phyloP scores from a whole-genome alignment of 139 green algal species.

The Haematococcus sp. region DNA sequence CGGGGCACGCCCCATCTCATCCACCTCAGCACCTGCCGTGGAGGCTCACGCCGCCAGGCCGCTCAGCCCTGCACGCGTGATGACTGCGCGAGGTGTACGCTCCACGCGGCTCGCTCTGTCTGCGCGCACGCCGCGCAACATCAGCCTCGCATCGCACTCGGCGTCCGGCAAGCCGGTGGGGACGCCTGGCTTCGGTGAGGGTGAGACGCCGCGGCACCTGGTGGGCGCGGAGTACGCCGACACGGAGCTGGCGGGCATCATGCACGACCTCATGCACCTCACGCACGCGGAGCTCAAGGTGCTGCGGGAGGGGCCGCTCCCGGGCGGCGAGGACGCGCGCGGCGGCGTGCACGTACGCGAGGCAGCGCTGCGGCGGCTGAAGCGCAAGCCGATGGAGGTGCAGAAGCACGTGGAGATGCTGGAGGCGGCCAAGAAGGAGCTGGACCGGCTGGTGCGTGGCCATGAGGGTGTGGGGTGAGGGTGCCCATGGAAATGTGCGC shows the following conservation, averaged over 20 bases:
- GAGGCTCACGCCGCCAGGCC: no score
- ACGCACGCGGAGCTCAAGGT: slow-evolving; percentile 20
- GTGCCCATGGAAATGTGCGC: background rate
- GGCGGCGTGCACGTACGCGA: slow-evolving; percentile 1
- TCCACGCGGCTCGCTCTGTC: no score
- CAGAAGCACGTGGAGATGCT: slow-evolving; percentile 31
- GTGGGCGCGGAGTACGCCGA: slow-evolving; percentile 15
- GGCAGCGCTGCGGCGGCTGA: slow-evolving; percentile 17
- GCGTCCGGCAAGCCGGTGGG: no score
- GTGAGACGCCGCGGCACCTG: slow-evolving; percentile 4
- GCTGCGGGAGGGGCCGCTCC: slow-evolving; percentile 17
- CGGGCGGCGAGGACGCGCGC: background rate
- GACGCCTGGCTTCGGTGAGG: no score
- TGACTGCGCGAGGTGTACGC: no score
- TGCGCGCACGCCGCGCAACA: no score
- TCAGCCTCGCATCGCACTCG: no score
- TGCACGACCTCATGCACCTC: slow-evolving; percentile 23
- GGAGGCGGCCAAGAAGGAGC: slow-evolving; percentile 21
- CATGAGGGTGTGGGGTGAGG: background rate
- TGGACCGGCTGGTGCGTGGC: slow-evolving; percentile 14
- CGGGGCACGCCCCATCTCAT: no score
- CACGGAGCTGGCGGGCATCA: slow-evolving; percentile 25
- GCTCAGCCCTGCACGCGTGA: no score
- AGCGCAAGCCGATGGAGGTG: slow-evolving; percentile 14
- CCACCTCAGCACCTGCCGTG: no score